Base-by-base conservation (phyloP, 768 basidiomycete genomes). In the Russula dissimulans region DNA sequence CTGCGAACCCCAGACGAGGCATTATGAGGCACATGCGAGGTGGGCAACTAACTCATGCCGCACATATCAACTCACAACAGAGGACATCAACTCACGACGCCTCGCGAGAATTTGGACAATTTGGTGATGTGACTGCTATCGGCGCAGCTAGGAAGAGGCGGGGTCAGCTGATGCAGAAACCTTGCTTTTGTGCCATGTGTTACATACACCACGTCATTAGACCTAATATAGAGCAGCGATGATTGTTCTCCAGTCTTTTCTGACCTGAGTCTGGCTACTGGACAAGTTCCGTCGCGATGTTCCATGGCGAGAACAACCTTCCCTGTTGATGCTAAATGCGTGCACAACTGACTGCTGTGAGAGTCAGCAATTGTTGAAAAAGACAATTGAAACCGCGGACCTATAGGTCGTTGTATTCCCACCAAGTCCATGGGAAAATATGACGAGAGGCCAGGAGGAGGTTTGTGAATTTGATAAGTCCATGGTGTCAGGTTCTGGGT, bases 361-460 rank as follows among this genome's bases (percentile, higher is more conserved):
- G 8, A 15, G n/a, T 54, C 29, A 51, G 9, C 41, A 29, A 18
- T 49, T 39, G 63, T 12, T 59, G 17, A 26, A 42, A 14, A 15
- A 4, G 34, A 6, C 18, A 53, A 32, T 49, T 48, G 52, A 56
- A 45, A 42, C 45, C 18, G 48, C 39, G 50, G 63, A 80, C 82
- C 83, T 87, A 67, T 92, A 91, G 1, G 83, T 80, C 0, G 83
- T 87, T 22, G 84, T 75, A 45, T 79, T 83, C 4, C 90, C 91
- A 18, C 82, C 86, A 22, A 93, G 79, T 18, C 91, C 91, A 74
- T 93, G 91, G 10, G 87, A 89, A 72, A 92, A 93, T 43, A 94
- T 78, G 34, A 91, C 81, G 34, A 94, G 77, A 0, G 89, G 88
- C 88, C 88, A 89, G 50, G 79, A 89, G 50, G 79, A 77, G n/a